A percentile compares a stretch with the other conserved stretches of the same genome.
These are phyloP conservation scores for Xylariaceae sp. DNA, from an alignment of 2,329 filamentous ascomycete genomes.

Conservation along the genomic window DNA sequence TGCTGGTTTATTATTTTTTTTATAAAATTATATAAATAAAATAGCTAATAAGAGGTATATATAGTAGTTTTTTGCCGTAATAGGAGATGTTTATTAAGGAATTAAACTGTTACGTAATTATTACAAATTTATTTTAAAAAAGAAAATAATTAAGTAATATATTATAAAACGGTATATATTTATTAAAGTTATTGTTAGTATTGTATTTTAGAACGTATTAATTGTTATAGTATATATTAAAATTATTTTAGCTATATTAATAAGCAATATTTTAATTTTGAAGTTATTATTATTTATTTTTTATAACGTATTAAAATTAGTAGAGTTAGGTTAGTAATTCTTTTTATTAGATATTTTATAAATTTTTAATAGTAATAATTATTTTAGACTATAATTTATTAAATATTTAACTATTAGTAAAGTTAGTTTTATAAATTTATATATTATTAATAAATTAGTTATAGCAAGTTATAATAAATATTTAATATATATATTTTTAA, in stretches of 20 bases:
- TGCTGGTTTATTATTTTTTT: too few relatives aligned
- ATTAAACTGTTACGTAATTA: too few relatives aligned
- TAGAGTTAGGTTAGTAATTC: conserved; percentile 52
- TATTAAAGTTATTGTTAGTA: too few relatives aligned
- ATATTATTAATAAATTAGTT: conserved; percentile 59
- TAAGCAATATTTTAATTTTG: conserved; percentile 53
- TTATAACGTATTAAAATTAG: conserved; percentile 49
- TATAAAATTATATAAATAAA: too few relatives aligned
- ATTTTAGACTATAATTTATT: conserved; percentile 56
- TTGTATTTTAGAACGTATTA: conserved; percentile 56
- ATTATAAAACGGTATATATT: too few relatives aligned
- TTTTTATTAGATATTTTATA: conserved; percentile 63
- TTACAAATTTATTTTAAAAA: too few relatives aligned
- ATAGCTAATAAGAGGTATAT: too few relatives aligned
- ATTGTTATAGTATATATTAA: conserved; percentile 51
- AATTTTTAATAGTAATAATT: conserved; percentile 56
- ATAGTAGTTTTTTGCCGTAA: too few relatives aligned
- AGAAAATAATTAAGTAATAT: too few relatives aligned
- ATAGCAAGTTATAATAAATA: conserved; percentile 53
- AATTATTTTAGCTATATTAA: conserved; percentile 52
- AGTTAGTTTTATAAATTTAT: too few relatives aligned
- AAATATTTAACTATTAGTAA: conserved; percentile 57
- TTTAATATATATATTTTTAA: conserved; percentile 58
- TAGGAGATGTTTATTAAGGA: too few relatives aligned
- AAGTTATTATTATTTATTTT: conserved; percentile 55